phyloP scores from a whole-genome alignment of 2,329 filamentous ascomycete species.

The Fonsecaea pugnacius region DNA sequence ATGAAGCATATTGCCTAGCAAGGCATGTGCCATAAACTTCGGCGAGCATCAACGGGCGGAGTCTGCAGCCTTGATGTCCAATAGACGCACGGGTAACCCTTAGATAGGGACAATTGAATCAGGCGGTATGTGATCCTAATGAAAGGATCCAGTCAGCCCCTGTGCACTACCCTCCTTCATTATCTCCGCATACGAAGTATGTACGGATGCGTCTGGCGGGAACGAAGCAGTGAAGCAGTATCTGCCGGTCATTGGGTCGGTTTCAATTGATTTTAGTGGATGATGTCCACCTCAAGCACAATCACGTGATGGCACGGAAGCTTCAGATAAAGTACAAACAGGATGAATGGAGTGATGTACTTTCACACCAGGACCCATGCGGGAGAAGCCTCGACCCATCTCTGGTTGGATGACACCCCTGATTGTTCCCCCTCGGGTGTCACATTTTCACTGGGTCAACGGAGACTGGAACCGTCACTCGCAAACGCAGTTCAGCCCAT shows the following conservation, averaged over 20 bases:
- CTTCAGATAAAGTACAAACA: neutral
- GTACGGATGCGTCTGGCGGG: neutral
- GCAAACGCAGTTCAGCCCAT: slow-evolving; percentile 1
- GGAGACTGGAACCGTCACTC: slow-evolving; percentile 9
- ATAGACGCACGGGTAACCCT: neutral
- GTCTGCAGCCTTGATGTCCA: neutral
- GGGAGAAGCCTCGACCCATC: neutral
- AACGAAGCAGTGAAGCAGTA: slow-evolving; percentile 1
- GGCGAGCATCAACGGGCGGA: neutral
- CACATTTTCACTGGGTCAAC: slow-evolving; percentile 12
- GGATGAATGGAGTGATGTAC: neutral
- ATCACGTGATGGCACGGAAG: neutral
- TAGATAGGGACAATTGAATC: neutral
- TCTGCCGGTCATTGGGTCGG: neutral
- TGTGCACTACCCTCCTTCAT: neutral
- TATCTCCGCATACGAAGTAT: neutral
- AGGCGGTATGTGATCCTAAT: neutral
- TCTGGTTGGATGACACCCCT: neutral
- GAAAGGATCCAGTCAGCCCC: slow-evolving; percentile 1
- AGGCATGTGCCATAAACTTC: neutral
- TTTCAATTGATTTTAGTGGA: neutral
- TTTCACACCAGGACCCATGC: neutral
- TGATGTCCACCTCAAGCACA: neutral
- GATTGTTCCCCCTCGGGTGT: slow-evolving; percentile 5
- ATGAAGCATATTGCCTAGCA: neutral